Evolutionary conservation across 768 basidiomycete genomes (phyloP).

Genomic region (Heimioporus sp.): DNA sequence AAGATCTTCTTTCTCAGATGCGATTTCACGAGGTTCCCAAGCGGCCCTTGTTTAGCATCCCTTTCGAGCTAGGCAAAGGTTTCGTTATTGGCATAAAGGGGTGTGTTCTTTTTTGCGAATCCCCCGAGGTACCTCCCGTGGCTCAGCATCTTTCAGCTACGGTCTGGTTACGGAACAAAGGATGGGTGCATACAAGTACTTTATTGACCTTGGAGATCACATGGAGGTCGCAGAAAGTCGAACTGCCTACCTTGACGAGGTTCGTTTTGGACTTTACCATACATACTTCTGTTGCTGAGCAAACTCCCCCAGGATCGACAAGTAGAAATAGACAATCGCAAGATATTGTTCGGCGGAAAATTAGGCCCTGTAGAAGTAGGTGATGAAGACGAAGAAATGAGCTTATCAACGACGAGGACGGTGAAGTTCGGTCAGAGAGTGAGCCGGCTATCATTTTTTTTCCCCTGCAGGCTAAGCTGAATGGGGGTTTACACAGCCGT

Average conservation of each 20-base stretch:
- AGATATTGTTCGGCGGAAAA: slow-evolving; percentile 31
- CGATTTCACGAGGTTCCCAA: slow-evolving; percentile 81
- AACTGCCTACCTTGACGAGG: slow-evolving; percentile 79
- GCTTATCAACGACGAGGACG: slow-evolving; percentile 37
- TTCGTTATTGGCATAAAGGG: slow-evolving; percentile 82
- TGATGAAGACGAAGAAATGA: slow-evolving; percentile 39
- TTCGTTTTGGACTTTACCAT: neutral
- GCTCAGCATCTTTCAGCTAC: slow-evolving; percentile 53
- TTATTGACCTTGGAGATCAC: slow-evolving; percentile 71
- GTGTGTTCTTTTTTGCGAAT: slow-evolving; percentile 36
- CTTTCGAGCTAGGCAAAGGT: slow-evolving; percentile 72
- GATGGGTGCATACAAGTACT: slow-evolving; percentile 80
- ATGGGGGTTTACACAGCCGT: too few relatives aligned
- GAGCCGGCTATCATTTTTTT: too few relatives aligned
- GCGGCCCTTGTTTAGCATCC: slow-evolving; percentile 77
- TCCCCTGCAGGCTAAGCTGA: too few relatives aligned
- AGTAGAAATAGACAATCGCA: slow-evolving; percentile 21
- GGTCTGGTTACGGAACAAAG: slow-evolving; percentile 86
- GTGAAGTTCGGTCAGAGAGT: slow-evolving; percentile 30
- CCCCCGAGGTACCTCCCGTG: neutral
- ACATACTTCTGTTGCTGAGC: too few relatives aligned
- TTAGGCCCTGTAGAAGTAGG: slow-evolving; percentile 32
- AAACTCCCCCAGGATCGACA: slow-evolving; percentile 23
- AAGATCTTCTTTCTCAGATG: slow-evolving; percentile 78
- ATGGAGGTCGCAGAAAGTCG: slow-evolving; percentile 74